Percentiles rank a stretch among this genome's conserved stretches.
Evolutionary conservation across 2,329 filamentous ascomycete genomes (phyloP).

Genomic region (Alternaria panax): DNA sequence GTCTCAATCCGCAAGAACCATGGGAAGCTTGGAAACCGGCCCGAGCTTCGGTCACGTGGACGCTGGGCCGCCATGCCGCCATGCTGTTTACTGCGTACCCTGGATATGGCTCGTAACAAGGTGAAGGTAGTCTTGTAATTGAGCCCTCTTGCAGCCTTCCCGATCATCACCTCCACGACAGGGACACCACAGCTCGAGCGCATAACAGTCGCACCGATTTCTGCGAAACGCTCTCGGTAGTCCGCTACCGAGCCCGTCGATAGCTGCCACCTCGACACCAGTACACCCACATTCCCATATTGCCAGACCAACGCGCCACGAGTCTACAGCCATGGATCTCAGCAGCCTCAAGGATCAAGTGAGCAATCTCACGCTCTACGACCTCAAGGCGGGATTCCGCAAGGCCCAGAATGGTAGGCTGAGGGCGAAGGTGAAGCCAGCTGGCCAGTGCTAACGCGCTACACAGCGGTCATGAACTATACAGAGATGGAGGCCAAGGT

Average conservation of each 20-base stretch:
- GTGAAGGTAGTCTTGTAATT: not conserved
- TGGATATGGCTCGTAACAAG: not conserved
- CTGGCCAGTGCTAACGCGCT: conserved; percentile 37
- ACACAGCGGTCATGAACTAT: conserved; percentile 92
- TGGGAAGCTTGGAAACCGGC: not conserved
- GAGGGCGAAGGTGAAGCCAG: conserved; percentile 14
- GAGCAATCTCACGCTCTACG: conserved; percentile 91
- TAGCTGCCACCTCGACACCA: conserved; percentile 15
- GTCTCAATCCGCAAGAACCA: not conserved
- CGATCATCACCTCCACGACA: not conserved
- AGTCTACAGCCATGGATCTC: conserved; percentile 74
- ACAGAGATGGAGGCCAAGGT: conserved; percentile 78
- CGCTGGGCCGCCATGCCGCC: not conserved
- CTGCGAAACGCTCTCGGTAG: conserved; percentile 11
- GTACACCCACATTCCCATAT: conserved; percentile 5
- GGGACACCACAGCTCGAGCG: not conserved
- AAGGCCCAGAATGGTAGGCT: conserved; percentile 93
- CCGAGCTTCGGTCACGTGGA: conserved; percentile 11
- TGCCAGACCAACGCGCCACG: conserved; percentile 10
- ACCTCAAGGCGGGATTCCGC: conserved; percentile 91
- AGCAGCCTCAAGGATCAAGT: conserved; percentile 85
- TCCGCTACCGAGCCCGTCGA: conserved; percentile 18
- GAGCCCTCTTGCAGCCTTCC: not conserved
- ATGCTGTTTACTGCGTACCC: not conserved
- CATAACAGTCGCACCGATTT: not conserved